A percentile compares a stretch with the other conserved stretches of the same genome.
phyloP scores from a whole-genome alignment of 257 asterid species.

The Capsicum pubescens region DNA sequence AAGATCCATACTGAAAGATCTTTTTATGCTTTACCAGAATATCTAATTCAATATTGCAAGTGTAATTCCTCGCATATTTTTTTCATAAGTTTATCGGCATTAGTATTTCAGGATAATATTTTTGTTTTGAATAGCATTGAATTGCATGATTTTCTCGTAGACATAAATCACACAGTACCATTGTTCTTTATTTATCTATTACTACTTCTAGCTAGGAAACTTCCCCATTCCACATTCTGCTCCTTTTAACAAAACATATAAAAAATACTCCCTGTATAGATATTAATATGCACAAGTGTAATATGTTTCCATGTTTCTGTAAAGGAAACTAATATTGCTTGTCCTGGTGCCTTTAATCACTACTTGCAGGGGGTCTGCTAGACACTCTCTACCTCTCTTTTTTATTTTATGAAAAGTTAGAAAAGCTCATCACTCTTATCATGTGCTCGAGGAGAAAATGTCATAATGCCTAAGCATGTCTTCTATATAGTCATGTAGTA shows the following conservation, averaged over 20 bases:
- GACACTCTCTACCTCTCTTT: background rate
- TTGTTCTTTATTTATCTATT: background rate
- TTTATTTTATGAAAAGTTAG: background rate
- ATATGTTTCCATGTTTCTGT: background rate
- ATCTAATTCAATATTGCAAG: background rate
- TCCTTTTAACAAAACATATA: constrained; percentile 15
- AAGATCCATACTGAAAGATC: constrained; percentile 12
- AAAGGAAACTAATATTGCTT: constrained; percentile 5
- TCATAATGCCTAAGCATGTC: background rate
- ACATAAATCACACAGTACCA: constrained; percentile 14
- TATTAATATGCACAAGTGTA: background rate
- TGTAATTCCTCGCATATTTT: background rate
- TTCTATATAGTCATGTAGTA: background rate
- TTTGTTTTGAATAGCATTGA: background rate
- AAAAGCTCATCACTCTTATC: constrained; percentile 3
- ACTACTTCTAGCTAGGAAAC: background rate
- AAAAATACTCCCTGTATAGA: background rate
- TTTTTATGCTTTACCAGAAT: background rate
- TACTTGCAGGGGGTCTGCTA: background rate
- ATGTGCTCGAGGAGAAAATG: background rate
- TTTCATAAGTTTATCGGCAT: background rate
- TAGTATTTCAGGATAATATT: background rate
- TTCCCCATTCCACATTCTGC: background rate
- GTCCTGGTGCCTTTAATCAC: constrained; percentile 5
- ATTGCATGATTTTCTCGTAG: constrained; percentile 5